These are phyloP conservation scores for Atalantia buxifolia DNA, from an alignment of 345 rosid genomes.

Conservation along the genomic window DNA sequence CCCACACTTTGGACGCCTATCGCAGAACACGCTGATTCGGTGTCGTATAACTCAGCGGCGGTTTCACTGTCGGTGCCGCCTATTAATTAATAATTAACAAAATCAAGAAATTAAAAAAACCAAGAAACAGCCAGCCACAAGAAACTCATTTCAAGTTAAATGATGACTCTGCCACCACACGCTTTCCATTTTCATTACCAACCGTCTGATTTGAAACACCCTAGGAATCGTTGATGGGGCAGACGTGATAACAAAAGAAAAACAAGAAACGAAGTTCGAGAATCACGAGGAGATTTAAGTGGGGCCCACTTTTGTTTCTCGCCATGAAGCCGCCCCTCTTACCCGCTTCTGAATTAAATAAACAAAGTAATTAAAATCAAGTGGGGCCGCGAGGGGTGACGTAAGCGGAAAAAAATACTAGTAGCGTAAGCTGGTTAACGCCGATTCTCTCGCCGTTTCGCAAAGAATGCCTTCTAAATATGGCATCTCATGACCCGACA, in stretches of 20 bases:
- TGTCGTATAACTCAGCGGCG: constrained; percentile 9
- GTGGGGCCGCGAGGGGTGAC: constrained; percentile 19
- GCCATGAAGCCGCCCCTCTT: constrained; percentile 29
- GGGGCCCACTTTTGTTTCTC: constrained; percentile 26
- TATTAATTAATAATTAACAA: background rate
- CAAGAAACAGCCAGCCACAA: background rate
- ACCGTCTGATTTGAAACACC: constrained; percentile 18
- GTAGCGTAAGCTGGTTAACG: constrained; percentile 5
- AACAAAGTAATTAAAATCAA: background rate
- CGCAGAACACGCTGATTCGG: constrained; percentile 31
- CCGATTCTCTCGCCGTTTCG: background rate
- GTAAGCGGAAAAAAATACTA: constrained; percentile 9
- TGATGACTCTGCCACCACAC: background rate
- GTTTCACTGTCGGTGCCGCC: constrained; percentile 64
- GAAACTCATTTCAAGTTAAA: background rate
- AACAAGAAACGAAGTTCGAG: constrained; percentile 11
- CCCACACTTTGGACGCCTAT: constrained; percentile 14
- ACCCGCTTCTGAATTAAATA: background rate
- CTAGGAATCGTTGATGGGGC: background rate
- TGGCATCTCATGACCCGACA: constrained; percentile 10
- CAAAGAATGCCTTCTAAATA: too few relatives aligned
- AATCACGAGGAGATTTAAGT: constrained; percentile 38
- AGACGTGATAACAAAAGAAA: background rate
- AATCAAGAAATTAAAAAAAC: background rate
- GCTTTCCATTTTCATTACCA: background rate